Evolutionary conservation across 2,329 filamentous ascomycete species (phyloP).

Genomic region (Sordariomycetes sp.): DNA sequence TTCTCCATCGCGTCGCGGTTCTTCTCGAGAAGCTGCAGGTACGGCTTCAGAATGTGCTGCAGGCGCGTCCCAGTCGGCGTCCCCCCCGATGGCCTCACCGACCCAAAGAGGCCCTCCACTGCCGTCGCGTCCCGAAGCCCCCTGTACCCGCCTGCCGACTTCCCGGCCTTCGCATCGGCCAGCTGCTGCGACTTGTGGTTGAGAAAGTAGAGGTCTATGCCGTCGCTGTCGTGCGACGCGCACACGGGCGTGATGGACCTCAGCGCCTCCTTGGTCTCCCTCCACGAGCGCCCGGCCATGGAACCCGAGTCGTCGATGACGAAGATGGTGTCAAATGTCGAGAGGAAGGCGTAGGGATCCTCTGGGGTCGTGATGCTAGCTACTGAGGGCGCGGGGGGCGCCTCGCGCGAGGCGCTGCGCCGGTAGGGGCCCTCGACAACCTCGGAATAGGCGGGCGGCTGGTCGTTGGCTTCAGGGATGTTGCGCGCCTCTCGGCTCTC

Average conservation of each 20-base stretch:
- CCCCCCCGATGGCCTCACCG: conserved; percentile 46
- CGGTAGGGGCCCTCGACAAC: neutral
- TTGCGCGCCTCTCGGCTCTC: neutral
- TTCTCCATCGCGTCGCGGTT: conserved; percentile 23
- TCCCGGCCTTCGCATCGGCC: conserved; percentile 16
- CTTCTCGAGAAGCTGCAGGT: conserved; percentile 34
- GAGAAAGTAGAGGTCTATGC: conserved; percentile 84
- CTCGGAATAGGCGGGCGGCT: conserved; percentile 7
- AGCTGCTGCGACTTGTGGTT: conserved; percentile 43
- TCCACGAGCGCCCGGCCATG: conserved; percentile 63
- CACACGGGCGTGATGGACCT: conserved; percentile 69
- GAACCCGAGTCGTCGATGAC: conserved; percentile 85
- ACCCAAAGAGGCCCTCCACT: conserved; percentile 59
- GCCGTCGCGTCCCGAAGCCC: conserved; percentile 44
- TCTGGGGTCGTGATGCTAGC: conserved; percentile 30
- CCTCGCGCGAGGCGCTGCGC: neutral
- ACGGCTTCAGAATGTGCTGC: conserved; percentile 58
- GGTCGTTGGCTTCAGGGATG: neutral
- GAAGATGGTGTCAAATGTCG: conserved; percentile 74
- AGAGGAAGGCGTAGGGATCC: conserved; percentile 64
- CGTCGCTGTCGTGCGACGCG: conserved; percentile 65
- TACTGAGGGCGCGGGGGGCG: conserved; percentile 6
- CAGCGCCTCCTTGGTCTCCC: conserved; percentile 58
- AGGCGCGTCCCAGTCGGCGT: conserved; percentile 69
- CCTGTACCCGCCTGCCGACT: conserved; percentile 41